Evolutionary conservation across 2,329 filamentous ascomycete species (phyloP), one percentile per base, ranked within the genome.

Genomic region (Drechslerella stenobrocha): DNA sequence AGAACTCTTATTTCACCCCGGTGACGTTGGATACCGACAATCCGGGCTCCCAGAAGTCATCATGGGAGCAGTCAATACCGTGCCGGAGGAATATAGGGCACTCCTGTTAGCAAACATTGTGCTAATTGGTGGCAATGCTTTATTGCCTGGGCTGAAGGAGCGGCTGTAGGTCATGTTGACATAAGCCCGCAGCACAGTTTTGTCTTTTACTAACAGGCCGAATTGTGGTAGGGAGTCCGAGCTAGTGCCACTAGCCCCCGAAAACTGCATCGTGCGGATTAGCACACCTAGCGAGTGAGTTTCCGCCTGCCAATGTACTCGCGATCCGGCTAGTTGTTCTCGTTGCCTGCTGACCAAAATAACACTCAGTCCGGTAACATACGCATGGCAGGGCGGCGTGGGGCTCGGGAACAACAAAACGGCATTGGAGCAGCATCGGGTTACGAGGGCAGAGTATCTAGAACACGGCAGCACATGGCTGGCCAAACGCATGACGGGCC

Each of bases 371-470:
- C 89, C 92, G 0, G 81, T 96, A 71, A 86, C 84, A 22, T 89
- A 86, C 70, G 90, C 88, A 0, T 98, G 92, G 92, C 78, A 84
- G 9, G 93, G 93, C 13, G 92, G 86, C n/a, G 87, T 88, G 20
- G 82, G 84, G 61, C 79, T 96, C 58, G 90, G 90, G 0, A 83
- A 79, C 51, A 85, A 91, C 72, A 80, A 81, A 40, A 81, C 87
- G 35, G 79, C 80, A 51, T 70, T 95, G 52, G 81, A 85, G 66
- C 81, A 81, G 48, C 77, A 90, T 9, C 82, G 84, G 1, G 88
- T 96, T n/a, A 93, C 89, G 0, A 89, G 88, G 75, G 83, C 88
- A 69, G 90, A 98, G 74, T 98, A 98, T 75, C 84, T 93, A 52
- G 93, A 98, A 76, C 78, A 90, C 74, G 93, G 93, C 6, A 83